Conservation (phyloP, 305 asterid genomes). For the Andrographis paniculata region DNA sequence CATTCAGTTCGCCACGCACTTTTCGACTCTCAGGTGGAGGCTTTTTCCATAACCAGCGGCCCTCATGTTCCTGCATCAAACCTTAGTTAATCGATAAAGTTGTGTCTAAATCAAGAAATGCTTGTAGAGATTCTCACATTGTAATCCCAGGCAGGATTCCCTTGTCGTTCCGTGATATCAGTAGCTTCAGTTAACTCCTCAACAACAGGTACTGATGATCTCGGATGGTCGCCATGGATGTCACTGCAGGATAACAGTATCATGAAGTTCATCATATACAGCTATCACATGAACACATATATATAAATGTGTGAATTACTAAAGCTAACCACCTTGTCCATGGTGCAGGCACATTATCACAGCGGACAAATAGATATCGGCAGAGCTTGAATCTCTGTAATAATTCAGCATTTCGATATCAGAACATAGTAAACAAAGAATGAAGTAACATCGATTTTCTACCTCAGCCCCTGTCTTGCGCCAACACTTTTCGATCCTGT, state of each 20-base stretch:
- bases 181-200: constrained; percentile 53
- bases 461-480: no score
- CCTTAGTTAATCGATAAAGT: no score
- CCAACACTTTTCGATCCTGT: constrained; percentile 91
- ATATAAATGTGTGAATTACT: no score
- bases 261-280: no score
- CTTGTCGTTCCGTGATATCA: constrained; percentile 55
- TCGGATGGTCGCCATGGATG: no score
- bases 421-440: constrained; percentile 13
- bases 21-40: constrained; percentile 58
- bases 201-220: constrained; percentile 56
- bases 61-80: constrained; percentile 45
- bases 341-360: no score
- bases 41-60: constrained; percentile 68
- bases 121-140: constrained; percentile 76
- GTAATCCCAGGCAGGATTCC: constrained; percentile 73
- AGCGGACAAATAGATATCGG: constrained; percentile 87
- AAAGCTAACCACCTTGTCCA: constrained; percentile 98
- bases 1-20: constrained; percentile 27
- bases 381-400: constrained; percentile 71
- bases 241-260: no score
- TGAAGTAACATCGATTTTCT: no score
- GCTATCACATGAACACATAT: no score
- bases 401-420: constrained; percentile 10
- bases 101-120: no score